Conservation (phyloP, 2,329 filamentous ascomycete genomes). For the Ophiostoma montium region DNA sequence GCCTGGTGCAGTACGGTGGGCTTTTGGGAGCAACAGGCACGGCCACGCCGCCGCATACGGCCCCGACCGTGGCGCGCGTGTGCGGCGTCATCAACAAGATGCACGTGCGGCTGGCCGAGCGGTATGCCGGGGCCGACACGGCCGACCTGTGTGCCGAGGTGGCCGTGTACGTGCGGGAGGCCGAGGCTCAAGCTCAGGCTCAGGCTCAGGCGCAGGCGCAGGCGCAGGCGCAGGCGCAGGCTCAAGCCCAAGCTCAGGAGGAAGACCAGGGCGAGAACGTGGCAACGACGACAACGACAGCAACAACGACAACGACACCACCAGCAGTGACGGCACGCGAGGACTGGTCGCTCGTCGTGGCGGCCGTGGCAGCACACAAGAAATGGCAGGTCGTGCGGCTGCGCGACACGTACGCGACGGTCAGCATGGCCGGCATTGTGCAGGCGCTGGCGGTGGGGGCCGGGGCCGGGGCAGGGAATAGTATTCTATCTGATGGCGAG, state of each 20-base stretch:
- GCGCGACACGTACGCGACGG: slow-evolving; percentile 52
- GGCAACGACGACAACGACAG: no score
- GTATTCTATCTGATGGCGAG: no score
- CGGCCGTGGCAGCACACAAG: slow-evolving; percentile 57
- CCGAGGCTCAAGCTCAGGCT: slow-evolving; percentile 41
- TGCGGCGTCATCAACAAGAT: slow-evolving; percentile 48
- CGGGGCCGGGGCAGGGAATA: no score
- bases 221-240: slow-evolving; percentile 39
- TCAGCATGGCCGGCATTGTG: slow-evolving; percentile 40
- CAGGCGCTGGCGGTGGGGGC: slow-evolving; percentile 32
- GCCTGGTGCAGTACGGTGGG: slow-evolving; percentile 55
- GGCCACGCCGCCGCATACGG: slow-evolving; percentile 41
- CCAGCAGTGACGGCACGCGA: slow-evolving; percentile 40
- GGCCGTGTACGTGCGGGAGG: slow-evolving; percentile 17
- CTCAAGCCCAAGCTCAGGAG: no score
- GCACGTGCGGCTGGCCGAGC: slow-evolving; percentile 55
- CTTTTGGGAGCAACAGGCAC: no score
- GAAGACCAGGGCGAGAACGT: no score
- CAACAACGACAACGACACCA: no score
- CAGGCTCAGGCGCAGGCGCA: slow-evolving; percentile 19
- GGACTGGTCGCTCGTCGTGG: slow-evolving; percentile 38
- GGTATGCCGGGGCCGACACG: neutral
- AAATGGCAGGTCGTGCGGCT: slow-evolving; percentile 63
- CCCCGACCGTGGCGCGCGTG: slow-evolving; percentile 35
- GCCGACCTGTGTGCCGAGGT: neutral